Conservation (phyloP, 305 asterid species). For the Fraxinus paxiana region DNA sequence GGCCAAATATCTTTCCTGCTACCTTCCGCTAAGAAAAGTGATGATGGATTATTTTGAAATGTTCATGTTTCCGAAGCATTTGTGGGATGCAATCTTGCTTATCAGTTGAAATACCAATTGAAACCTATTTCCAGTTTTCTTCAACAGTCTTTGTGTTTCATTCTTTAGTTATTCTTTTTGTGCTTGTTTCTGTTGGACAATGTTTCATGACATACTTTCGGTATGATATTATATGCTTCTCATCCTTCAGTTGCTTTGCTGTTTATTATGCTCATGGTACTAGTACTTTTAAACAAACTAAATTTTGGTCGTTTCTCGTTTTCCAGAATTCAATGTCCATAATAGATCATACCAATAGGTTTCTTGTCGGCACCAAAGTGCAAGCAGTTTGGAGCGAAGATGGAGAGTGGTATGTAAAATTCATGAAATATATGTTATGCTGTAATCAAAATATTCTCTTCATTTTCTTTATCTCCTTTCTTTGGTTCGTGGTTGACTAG, state of each 20-base stretch:
- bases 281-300: not conserved
- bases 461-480: constrained; percentile 32
- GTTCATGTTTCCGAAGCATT: not conserved
- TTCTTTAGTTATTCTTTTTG: not conserved
- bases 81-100: not conserved
- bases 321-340: constrained; percentile 44
- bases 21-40: not conserved
- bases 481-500: constrained; percentile 50
- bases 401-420: constrained; percentile 74
- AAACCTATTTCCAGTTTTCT: not conserved
- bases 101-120: not conserved
- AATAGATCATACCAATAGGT: constrained; percentile 40
- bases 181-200: not conserved
- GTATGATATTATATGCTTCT: not conserved
- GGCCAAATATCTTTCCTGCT: not conserved
- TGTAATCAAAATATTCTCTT: not conserved
- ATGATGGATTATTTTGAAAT: not conserved
- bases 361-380: constrained; percentile 79
- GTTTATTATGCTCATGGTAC: not conserved
- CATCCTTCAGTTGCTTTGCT: not conserved
- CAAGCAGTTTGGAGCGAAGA: constrained; percentile 98
- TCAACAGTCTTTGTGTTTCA: not conserved
- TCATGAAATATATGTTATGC: constrained; percentile 5
- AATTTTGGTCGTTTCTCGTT: not conserved
- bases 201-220: not conserved